phyloP scores from a whole-genome alignment of 805 yeast species.

The Yarrowia porcina region DNA sequence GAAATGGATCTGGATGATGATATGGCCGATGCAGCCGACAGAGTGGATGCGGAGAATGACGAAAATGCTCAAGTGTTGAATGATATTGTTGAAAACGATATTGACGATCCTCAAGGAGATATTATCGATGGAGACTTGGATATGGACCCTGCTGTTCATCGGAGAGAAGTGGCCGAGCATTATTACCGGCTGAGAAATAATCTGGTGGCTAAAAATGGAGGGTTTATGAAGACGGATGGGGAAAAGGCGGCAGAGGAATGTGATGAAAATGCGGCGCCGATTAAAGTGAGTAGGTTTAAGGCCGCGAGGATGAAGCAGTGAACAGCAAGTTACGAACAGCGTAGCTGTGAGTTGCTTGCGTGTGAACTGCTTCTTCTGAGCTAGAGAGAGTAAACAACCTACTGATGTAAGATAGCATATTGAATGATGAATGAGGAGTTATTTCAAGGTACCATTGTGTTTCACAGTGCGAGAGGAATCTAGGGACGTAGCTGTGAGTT shows the following conservation, averaged over 20 bases:
- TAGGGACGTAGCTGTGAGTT: too few relatives aligned
- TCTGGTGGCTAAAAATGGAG: slow-evolving; percentile 48
- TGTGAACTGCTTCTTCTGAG: too few relatives aligned
- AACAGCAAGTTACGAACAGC: too few relatives aligned
- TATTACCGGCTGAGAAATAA: slow-evolving; percentile 56
- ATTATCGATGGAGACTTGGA: slow-evolving; percentile 28
- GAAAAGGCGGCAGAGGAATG: slow-evolving; percentile 65
- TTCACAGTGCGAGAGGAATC: too few relatives aligned
- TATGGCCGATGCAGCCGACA: not conserved
- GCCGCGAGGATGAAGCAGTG: slow-evolving; percentile 44
- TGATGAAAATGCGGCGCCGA: slow-evolving; percentile 59
- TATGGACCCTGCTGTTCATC: slow-evolving; percentile 40
- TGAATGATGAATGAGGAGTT: too few relatives aligned
- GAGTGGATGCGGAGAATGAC: slow-evolving; percentile 11
- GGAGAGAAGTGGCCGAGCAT: slow-evolving; percentile 51
- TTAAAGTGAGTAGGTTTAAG: slow-evolving; percentile 64
- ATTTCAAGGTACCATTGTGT: too few relatives aligned
- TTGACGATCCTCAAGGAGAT: slow-evolving; percentile 28
- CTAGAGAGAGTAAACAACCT: too few relatives aligned
- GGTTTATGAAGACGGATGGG: slow-evolving; percentile 46
- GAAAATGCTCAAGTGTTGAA: slow-evolving; percentile 29
- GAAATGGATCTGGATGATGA: slow-evolving; percentile 3
- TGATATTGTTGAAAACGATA: slow-evolving; percentile 31
- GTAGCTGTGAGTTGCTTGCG: too few relatives aligned
- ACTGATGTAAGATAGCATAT: too few relatives aligned